Conservation (phyloP, 2,329 filamentous ascomycete species). For the Penicillium digitatum region DNA sequence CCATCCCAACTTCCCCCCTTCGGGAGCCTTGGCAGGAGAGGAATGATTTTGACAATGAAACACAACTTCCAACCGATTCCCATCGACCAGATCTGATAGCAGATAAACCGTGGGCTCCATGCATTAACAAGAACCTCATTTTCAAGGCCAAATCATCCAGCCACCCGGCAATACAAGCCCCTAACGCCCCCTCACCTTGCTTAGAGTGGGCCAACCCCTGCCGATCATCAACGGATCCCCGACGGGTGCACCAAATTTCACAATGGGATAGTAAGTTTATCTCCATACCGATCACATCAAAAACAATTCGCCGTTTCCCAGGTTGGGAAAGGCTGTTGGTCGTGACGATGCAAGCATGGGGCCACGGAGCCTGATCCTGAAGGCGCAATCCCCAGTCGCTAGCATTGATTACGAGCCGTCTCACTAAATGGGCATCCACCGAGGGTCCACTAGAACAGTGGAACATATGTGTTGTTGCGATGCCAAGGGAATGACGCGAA, state of each 20-base stretch:
- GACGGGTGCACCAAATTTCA: conserved; percentile 5
- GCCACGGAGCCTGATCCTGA: background rate
- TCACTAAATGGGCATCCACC: background rate
- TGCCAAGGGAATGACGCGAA: conserved; percentile 4
- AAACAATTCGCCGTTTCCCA: background rate
- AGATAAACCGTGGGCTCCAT: background rate
- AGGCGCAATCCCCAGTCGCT: background rate
- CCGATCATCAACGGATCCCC: conserved; percentile 13
- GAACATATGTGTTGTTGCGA: background rate
- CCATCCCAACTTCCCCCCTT: background rate
- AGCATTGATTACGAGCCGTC: background rate
- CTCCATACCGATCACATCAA: conserved; percentile 20
- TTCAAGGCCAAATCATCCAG: background rate
- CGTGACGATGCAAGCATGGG: background rate
- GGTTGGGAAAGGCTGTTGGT: background rate
- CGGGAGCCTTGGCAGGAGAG: background rate
- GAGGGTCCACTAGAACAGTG: conserved; percentile 2
- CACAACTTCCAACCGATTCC: background rate
- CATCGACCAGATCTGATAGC: background rate
- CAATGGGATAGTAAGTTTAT: conserved; percentile 3
- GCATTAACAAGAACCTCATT: background rate
- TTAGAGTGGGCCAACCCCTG: conserved; percentile 18
- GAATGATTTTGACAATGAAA: background rate
- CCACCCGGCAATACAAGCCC: conserved; percentile 1
- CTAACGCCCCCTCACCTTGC: conserved; percentile 3